Evolutionary conservation across 345 rosid species (phyloP).

Genomic region (Aurinia saxatilis): DNA sequence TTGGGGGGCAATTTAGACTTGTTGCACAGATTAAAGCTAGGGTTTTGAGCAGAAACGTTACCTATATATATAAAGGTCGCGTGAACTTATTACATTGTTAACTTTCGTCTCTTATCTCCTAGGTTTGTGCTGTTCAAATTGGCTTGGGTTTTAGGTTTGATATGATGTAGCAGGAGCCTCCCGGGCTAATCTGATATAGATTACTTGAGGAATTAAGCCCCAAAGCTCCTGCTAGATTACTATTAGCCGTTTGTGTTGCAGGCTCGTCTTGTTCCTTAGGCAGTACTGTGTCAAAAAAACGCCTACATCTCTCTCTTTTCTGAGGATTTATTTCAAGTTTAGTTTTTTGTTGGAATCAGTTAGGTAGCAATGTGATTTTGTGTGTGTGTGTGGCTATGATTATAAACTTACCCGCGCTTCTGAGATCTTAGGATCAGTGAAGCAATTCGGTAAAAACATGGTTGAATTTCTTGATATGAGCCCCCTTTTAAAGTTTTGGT

Average conservation of each 20-base stretch:
- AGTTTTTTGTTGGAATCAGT: too few relatives aligned
- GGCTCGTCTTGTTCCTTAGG: slow-evolving; percentile 26
- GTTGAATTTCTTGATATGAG: slow-evolving; percentile 81
- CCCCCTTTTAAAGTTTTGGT: slow-evolving; percentile 1
- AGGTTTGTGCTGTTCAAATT: neutral
- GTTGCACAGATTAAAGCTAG: too few relatives aligned
- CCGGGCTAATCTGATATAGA: slow-evolving; percentile 55
- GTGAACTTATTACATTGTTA: too few relatives aligned
- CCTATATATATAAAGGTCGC: too few relatives aligned
- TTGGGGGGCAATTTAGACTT: too few relatives aligned
- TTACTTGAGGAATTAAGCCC: slow-evolving; percentile 24
- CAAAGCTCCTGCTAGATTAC: slow-evolving; percentile 29
- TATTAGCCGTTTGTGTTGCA: slow-evolving; percentile 67
- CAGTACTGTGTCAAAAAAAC: slow-evolving; percentile 26
- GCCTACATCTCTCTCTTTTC: neutral
- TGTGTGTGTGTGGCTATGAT: slow-evolving; percentile 50
- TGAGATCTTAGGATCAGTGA: slow-evolving; percentile 46
- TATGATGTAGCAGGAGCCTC: slow-evolving; percentile 29
- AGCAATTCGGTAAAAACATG: slow-evolving; percentile 34
- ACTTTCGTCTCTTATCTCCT: too few relatives aligned
- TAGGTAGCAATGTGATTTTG: too few relatives aligned
- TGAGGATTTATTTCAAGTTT: too few relatives aligned
- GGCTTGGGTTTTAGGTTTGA: neutral
- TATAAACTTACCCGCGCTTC: slow-evolving; percentile 67
- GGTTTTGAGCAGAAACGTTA: too few relatives aligned